Conservation (phyloP, 805 yeast species). For the Blastobotrys americana region DNA sequence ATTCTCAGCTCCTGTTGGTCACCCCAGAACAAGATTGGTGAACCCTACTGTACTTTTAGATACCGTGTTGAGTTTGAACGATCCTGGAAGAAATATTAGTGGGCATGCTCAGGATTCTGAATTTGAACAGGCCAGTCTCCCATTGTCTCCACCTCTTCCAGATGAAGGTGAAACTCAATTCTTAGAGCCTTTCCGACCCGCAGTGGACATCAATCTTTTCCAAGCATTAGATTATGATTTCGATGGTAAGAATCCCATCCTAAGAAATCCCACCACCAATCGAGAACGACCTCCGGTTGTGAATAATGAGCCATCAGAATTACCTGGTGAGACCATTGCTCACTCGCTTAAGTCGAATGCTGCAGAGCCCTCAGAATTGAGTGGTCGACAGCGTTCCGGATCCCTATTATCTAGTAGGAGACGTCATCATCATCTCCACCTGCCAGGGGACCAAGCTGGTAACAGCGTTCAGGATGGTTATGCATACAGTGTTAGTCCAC, state of each 20-base stretch:
- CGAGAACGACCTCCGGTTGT: background rate
- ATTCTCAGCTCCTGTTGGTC: conserved; percentile 12
- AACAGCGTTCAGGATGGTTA: background rate
- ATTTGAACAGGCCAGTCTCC: background rate
- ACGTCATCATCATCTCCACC: no score
- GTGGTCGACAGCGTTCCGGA: background rate
- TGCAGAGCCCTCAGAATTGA: background rate
- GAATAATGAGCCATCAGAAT: background rate
- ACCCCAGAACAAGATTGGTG: conserved; percentile 16
- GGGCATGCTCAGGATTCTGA: background rate
- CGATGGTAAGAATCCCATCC: background rate
- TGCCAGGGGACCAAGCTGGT: background rate
- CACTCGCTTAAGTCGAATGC: background rate
- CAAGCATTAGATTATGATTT: conserved; percentile 8
- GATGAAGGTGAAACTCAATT: conserved; percentile 20
- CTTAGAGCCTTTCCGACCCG: conserved; percentile 44
- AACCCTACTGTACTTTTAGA: conserved; percentile 13
- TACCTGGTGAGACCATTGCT: background rate
- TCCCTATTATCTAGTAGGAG: background rate
- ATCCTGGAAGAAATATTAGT: conserved; percentile 1
- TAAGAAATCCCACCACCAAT: background rate
- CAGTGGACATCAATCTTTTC: conserved; percentile 45
- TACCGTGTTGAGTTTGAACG: conserved; percentile 6
- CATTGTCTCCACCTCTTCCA: background rate
- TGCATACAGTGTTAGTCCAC: no score